phyloP scores from a whole-genome alignment of 148 eudicot species.

The Hydrangea macrophylla region DNA sequence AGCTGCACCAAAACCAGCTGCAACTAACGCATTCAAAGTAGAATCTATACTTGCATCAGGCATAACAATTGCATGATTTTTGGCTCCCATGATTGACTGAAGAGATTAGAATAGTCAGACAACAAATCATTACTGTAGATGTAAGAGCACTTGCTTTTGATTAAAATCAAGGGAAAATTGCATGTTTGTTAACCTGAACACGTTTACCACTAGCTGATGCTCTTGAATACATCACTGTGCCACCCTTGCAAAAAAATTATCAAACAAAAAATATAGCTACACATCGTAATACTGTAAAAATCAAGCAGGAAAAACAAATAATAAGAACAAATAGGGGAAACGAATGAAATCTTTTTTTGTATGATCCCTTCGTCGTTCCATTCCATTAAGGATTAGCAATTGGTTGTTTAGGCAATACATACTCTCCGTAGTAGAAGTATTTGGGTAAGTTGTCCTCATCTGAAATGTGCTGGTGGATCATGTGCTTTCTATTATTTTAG shows the following conservation, averaged over 20 bases:
- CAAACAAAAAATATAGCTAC: background rate
- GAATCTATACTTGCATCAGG: slow-evolving; percentile 70
- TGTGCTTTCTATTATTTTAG: too few species aligned
- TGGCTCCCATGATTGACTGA: slow-evolving; percentile 64
- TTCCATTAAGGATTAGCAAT: too few species aligned
- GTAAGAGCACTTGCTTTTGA: too few species aligned
- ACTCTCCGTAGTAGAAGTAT: too few species aligned
- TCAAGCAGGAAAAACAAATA: background rate
- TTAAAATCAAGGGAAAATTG: too few species aligned
- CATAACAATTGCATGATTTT: slow-evolving; percentile 66
- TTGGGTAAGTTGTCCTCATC: too few species aligned
- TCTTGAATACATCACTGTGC: slow-evolving; percentile 41
- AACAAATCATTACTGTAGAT: too few species aligned
- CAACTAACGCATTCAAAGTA: slow-evolving; percentile 60
- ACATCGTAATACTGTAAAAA: background rate
- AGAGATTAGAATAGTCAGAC: slow-evolving; percentile 1
- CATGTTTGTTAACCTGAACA: slow-evolving; percentile 48
- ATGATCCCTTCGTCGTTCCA: too few species aligned
- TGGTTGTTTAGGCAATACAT: too few species aligned
- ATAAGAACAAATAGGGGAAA: too few species aligned
- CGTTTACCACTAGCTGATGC: slow-evolving; percentile 59
- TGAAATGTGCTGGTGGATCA: too few species aligned
- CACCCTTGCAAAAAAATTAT: slow-evolving; percentile 37
- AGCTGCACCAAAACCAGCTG: slow-evolving; percentile 70
- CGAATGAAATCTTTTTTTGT: too few species aligned